Conservation (phyloP, 2,329 filamentous ascomycete species). For the Fusarium zealandicum region DNA sequence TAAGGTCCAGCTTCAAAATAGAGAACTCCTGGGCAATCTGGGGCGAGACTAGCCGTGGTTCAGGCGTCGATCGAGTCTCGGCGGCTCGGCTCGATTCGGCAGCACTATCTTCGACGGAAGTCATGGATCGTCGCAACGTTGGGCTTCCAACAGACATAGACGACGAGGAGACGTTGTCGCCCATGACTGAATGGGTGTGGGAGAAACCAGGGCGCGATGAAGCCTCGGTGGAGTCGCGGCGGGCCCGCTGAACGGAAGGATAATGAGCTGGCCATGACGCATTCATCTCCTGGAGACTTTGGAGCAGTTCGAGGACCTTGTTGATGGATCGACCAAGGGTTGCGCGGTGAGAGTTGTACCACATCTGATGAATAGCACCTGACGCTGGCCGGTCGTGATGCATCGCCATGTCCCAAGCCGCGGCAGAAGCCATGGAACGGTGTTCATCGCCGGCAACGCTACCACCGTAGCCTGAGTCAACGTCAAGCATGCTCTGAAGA, state of each 20-base stretch:
- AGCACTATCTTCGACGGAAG: conserved; percentile 63
- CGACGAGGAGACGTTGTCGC: too few species aligned
- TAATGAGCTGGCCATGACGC: conserved; percentile 93
- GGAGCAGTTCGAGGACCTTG: conserved; percentile 82
- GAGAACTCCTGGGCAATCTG: conserved; percentile 97
- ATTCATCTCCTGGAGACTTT: conserved; percentile 87
- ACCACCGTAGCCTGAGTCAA: conserved; percentile 91
- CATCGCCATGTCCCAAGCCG: conserved; percentile 56
- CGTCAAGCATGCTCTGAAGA: conserved; percentile 81
- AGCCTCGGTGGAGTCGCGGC: conserved; percentile 52
- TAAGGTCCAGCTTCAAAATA: conserved; percentile 91
- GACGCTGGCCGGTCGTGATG: conserved; percentile 63
- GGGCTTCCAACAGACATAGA: conserved; percentile 54
- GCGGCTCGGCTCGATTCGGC: conserved; percentile 77
- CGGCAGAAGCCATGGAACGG: conserved; percentile 54
- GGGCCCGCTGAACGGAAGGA: conserved; percentile 77
- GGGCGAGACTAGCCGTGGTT: conserved; percentile 86
- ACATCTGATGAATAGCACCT: conserved; percentile 88
- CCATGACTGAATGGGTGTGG: conserved; percentile 68
- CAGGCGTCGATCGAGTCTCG: conserved; percentile 66
- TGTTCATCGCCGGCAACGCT: conserved; percentile 73
- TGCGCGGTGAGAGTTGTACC: conserved; percentile 91
- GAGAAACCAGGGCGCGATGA: conserved; percentile 67
- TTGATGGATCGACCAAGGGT: conserved; percentile 88
- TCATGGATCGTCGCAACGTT: conserved; percentile 72